phyloP scores from a whole-genome alignment of 768 basidiomycete genomes.

The Ramaria sp. region DNA sequence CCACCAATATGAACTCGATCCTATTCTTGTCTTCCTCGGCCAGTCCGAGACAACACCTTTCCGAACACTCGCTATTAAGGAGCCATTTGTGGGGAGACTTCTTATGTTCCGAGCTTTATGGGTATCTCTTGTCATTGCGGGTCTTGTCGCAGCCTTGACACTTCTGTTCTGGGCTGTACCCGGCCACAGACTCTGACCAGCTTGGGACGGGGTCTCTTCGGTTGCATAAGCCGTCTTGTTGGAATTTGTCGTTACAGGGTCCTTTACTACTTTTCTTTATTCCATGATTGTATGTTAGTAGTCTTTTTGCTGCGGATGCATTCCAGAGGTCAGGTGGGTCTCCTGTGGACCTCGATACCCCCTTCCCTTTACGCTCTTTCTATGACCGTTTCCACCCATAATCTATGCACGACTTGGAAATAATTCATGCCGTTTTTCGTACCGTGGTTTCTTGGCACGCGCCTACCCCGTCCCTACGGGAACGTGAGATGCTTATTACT shows the following conservation, averaged over 20 bases:
- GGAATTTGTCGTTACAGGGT: background rate
- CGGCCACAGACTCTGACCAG: constrained; percentile 68
- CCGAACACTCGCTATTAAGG: constrained; percentile 82
- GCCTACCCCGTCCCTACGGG: too few species aligned
- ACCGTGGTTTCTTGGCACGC: background rate
- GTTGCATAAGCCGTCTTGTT: background rate
- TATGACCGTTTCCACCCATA: background rate
- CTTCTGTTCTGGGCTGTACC: constrained; percentile 95
- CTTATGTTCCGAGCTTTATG: constrained; percentile 84
- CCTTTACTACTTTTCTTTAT: background rate
- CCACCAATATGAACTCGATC: constrained; percentile 96
- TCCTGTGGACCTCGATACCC: background rate
- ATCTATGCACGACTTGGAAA: background rate
- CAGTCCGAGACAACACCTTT: constrained; percentile 97
- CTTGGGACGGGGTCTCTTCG: background rate
- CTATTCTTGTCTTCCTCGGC: constrained; percentile 85
- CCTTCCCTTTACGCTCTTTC: background rate
- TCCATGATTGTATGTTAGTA: background rate
- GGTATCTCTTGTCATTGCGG: constrained; percentile 73
- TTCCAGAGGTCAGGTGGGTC: too few species aligned
- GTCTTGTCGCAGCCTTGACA: constrained; percentile 70
- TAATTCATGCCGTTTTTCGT: background rate
- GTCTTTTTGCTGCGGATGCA: too few species aligned
- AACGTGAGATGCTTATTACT: too few species aligned
- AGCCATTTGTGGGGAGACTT: constrained; percentile 89